A percentile compares a stretch with the other conserved stretches of the same genome.
Conservation (phyloP, 768 basidiomycete species). For the Leccinellum luteum region DNA sequence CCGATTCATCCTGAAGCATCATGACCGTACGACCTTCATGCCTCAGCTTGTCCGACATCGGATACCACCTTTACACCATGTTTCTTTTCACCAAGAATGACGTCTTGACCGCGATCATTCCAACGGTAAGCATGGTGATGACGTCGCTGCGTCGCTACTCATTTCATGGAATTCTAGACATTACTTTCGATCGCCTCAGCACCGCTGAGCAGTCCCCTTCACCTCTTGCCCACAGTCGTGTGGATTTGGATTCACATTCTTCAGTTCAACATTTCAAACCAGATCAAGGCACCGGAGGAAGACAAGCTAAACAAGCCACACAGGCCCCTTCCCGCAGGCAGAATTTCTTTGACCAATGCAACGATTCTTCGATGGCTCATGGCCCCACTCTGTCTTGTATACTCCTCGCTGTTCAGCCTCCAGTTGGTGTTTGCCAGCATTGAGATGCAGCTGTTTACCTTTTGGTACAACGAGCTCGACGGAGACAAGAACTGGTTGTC, state of each 20-base stretch:
- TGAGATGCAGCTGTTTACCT: slow-evolving; percentile 31
- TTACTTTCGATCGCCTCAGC: slow-evolving; percentile 35
- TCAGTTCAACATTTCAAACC: slow-evolving; percentile 45
- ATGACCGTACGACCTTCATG: slow-evolving; percentile 20
- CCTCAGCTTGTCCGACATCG: slow-evolving; percentile 11
- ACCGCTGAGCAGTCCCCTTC: slow-evolving; percentile 21
- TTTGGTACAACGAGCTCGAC: slow-evolving; percentile 39
- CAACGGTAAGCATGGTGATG: slow-evolving; percentile 37
- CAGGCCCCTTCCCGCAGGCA: slow-evolving; percentile 44
- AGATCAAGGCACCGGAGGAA: slow-evolving; percentile 40
- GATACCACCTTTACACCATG: slow-evolving; percentile 27
- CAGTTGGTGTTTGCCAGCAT: slow-evolving; percentile 34
- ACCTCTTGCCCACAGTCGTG: slow-evolving; percentile 27
- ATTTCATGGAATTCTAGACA: slow-evolving; percentile 19
- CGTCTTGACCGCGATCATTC: slow-evolving; percentile 44
- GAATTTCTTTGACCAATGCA: slow-evolving; percentile 37
- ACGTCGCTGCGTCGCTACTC: neutral
- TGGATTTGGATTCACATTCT: slow-evolving; percentile 49
- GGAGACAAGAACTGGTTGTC: slow-evolving; percentile 38
- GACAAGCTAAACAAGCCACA: slow-evolving; percentile 45
- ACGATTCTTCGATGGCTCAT: slow-evolving; percentile 36
- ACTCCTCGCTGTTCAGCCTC: slow-evolving; percentile 33
- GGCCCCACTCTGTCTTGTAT: slow-evolving; percentile 34
- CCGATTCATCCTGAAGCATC: neutral
- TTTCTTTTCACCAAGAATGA: slow-evolving; percentile 48